phyloP scores from a whole-genome alignment of 2,329 filamentous ascomycete genomes.

The Neonectria neomacrospora region DNA sequence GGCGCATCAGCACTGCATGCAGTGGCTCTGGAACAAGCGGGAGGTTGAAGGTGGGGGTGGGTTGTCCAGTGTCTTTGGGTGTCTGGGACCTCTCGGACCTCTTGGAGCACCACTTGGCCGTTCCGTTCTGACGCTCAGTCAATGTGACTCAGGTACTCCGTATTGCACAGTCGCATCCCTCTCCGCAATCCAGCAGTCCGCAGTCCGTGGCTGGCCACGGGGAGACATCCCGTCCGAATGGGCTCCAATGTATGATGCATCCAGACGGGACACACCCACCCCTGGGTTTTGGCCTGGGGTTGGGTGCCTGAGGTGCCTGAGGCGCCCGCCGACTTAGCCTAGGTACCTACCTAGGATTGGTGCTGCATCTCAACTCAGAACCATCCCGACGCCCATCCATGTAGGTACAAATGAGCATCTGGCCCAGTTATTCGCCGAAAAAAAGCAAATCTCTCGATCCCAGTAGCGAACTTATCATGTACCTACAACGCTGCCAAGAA shows the following conservation, averaged over 20 bases:
- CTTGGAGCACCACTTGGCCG: neutral
- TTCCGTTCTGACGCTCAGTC: neutral
- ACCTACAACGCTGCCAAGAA: neutral
- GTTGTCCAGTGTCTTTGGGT: neutral
- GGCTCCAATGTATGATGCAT: constrained; percentile 4
- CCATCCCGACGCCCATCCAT: neutral
- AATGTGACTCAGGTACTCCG: neutral
- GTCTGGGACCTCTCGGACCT: neutral
- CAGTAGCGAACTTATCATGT: neutral
- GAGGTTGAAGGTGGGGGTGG: constrained; percentile 13
- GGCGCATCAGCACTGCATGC: constrained; percentile 23
- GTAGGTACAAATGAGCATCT: neutral
- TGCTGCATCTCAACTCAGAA: neutral
- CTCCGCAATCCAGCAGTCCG: constrained; percentile 1
- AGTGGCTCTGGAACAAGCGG: constrained; percentile 24
- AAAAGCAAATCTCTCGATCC: neutral
- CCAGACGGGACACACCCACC: no score
- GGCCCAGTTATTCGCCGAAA: neutral
- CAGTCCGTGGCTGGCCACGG: constrained; percentile 10
- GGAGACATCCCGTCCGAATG: constrained; percentile 13
- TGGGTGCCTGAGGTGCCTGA: constrained; percentile 8
- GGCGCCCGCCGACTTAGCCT: neutral
- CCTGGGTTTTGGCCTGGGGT: constrained; percentile 7
- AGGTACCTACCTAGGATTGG: constrained; percentile 1
- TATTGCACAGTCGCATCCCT: constrained; percentile 4